These are phyloP conservation scores for Sclerotinia trifoliorum DNA, from an alignment of 2,329 filamentous ascomycete genomes.

Conservation along the genomic window DNA sequence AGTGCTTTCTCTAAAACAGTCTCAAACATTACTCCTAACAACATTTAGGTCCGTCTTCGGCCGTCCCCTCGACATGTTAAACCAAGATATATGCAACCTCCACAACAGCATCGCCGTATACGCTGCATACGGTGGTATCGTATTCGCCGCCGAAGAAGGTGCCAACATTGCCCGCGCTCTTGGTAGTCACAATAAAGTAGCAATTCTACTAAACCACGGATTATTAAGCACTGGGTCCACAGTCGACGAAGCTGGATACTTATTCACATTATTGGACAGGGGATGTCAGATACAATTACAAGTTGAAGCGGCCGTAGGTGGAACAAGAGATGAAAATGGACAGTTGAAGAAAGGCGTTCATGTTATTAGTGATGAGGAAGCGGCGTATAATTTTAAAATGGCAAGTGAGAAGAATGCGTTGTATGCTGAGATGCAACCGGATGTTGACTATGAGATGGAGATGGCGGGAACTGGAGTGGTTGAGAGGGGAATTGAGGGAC, in stretches of 20 bases:
- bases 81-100: slow-evolving; percentile 64
- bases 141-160: slow-evolving; percentile 63
- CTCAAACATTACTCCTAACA: background rate
- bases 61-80: slow-evolving; percentile 66
- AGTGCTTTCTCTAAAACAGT: background rate
- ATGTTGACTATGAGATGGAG: slow-evolving; percentile 49
- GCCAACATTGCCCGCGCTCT: slow-evolving; percentile 61
- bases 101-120: slow-evolving; percentile 66
- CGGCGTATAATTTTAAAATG: slow-evolving; percentile 53
- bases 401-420: slow-evolving; percentile 48
- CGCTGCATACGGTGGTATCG: slow-evolving; percentile 61
- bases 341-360: background rate
- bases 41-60: slow-evolving; percentile 64
- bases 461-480: slow-evolving; percentile 41
- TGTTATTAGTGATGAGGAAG: slow-evolving; percentile 55
- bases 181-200: slow-evolving; percentile 56
- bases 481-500: slow-evolving; percentile 36
- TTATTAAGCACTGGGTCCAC: slow-evolving; percentile 68
- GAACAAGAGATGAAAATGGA: slow-evolving; percentile 47
- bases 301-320: slow-evolving; percentile 63
- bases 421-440: slow-evolving; percentile 49
- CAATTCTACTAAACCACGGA: slow-evolving; percentile 70
- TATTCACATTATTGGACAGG: slow-evolving; percentile 67
- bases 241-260: slow-evolving; percentile 71
- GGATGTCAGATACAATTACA: slow-evolving; percentile 66